Evolutionary conservation across 768 basidiomycete species (phyloP).

Genomic region (Solioccasus polychromus): DNA sequence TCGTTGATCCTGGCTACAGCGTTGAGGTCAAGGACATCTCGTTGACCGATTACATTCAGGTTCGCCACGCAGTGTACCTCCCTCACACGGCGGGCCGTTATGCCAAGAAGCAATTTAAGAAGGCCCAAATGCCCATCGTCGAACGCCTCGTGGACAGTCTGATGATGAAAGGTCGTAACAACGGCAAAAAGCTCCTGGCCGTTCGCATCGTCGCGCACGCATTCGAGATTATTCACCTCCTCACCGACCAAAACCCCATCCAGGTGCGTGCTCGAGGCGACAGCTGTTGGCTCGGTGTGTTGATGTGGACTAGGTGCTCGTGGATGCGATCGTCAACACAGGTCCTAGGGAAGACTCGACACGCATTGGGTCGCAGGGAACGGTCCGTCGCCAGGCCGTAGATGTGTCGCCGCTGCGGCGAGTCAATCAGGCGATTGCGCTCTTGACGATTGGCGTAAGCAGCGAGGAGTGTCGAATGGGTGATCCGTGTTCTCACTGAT

Average conservation of each 20-base stretch:
- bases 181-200: conserved; percentile 98
- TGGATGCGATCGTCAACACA: conserved; percentile 99
- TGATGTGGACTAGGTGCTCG: conserved; percentile 61
- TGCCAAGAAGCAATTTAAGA: conserved; percentile 99
- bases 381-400: conserved; percentile 98
- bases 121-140: conserved; percentile 99
- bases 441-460: conserved; percentile 94
- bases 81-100: conserved; percentile 99
- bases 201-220: conserved; percentile 99
- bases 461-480: not conserved
- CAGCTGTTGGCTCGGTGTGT: not conserved
- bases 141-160: conserved; percentile 98
- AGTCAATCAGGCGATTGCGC: conserved; percentile 95
- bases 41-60: conserved; percentile 98
- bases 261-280: conserved; percentile 58
- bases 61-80: conserved; percentile 94
- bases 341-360: conserved; percentile 99
- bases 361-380: conserved; percentile 99
- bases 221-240: conserved; percentile 99
- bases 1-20: conserved; percentile 41
- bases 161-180: conserved; percentile 99
- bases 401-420: conserved; percentile 98
- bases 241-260: conserved; percentile 99
- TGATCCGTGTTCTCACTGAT: not conserved
- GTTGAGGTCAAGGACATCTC: conserved; percentile 99